Evolutionary conservation across 164 flowering plant species (phyloP), one percentile per base, ranked within the genome.

Genomic region (Protea cynaroides): DNA sequence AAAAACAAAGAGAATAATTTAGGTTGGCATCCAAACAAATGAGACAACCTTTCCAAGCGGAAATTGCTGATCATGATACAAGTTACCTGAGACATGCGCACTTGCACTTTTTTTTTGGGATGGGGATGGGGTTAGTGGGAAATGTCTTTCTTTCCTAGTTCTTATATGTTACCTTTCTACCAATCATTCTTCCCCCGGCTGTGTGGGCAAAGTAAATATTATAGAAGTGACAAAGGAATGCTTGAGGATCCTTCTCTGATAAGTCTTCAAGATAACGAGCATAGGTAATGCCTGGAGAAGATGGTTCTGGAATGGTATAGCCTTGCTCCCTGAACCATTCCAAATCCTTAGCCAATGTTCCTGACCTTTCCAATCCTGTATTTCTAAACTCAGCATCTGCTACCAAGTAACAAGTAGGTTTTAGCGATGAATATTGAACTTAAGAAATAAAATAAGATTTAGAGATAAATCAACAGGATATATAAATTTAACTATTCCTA

Each of bases 121-220:
- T 12, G 46, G 46, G n/a, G n/a, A n/a, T n/a, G n/a, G n/a, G n/a
- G n/a, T n/a, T n/a, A n/a, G n/a, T n/a, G n/a, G n/a, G n/a, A n/a
- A n/a, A n/a, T n/a, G n/a, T n/a, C 47, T 49, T 12, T 22, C 49
- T 5, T 29, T 22, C 7, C 24, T 0, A 25, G n/a, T 17, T 56
- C 36, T 8, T 17, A 19, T 9, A 24, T n/a, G 11, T 67, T 74
- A 94, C 97, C 91, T 89, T 87, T 72, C 63, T 89, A 50, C 99
- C 99, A 54, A 94, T 94, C 96, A 94, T 94, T 37, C 94, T 86
- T 50, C 99, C 97, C 54, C 99, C 99, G 47, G 99, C 96, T 22
- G 83, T n/a, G 72, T 94, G 99, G 15, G 99, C 99, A 74, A 94
- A 94, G 73, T 94, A 94, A 9, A 80, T 66, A 74, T 94, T 91